phyloP scores from a whole-genome alignment of 1,284 basidiomycete genomes.

The Sparassis latifolia region DNA sequence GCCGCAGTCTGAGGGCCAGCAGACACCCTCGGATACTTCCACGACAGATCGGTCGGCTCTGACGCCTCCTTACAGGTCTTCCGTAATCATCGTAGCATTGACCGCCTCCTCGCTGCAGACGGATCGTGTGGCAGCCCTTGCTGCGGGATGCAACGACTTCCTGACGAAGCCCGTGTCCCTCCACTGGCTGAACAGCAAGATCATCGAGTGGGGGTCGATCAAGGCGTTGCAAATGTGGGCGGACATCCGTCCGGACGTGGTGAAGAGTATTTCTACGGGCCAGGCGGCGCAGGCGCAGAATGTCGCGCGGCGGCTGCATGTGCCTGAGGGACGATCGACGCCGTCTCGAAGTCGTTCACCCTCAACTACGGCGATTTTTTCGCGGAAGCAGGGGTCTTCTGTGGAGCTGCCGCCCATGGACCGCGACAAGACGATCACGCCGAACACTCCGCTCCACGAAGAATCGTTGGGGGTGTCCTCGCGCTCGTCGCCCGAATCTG shows the following conservation, averaged over 20 bases:
- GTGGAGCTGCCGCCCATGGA: too few species aligned
- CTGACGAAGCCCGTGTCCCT: conserved; percentile 95
- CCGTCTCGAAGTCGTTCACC: conserved; percentile 29
- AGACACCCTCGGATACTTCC: conserved; percentile 46
- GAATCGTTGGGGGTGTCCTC: conserved; percentile 9
- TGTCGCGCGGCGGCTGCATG: conserved; percentile 62
- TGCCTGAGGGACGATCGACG: conserved; percentile 48
- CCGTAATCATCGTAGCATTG: conserved; percentile 97
- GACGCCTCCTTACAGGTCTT: conserved; percentile 73
- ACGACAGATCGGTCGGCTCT: conserved; percentile 31
- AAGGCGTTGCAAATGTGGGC: conserved; percentile 87
- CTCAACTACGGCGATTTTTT: too few species aligned
- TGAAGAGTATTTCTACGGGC: conserved; percentile 44
- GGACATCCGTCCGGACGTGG: conserved; percentile 61
- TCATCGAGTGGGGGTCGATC: conserved; percentile 96
- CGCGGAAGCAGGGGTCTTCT: too few species aligned
- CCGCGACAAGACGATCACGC: conserved; percentile 9
- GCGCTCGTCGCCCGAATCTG: background rate
- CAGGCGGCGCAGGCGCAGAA: conserved; percentile 58
- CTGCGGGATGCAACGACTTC: conserved; percentile 98
- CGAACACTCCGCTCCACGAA: conserved; percentile 9
- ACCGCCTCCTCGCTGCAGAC: conserved; percentile 91
- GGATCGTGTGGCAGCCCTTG: conserved; percentile 93
- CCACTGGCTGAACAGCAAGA: conserved; percentile 96
- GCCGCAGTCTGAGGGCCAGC: conserved; percentile 49